phyloP scores from a whole-genome alignment of 1,284 basidiomycete species.

The Ceratobasidium sp. region DNA sequence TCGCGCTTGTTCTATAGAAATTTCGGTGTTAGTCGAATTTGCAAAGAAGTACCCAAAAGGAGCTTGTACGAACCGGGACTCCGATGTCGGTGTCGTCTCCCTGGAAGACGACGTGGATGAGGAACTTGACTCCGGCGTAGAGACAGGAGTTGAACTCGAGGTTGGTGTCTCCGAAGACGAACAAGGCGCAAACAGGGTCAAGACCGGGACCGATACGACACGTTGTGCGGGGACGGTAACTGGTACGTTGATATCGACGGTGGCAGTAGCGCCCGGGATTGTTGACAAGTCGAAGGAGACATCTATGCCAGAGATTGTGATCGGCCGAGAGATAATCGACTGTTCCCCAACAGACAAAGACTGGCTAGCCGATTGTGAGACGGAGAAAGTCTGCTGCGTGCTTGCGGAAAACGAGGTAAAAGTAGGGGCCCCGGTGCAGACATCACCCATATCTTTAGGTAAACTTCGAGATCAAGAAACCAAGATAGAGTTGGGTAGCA shows the following conservation, averaged over 20 bases:
- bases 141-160: not conserved
- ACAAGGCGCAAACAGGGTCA: conserved; percentile 38
- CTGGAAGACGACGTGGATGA: not conserved
- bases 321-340: not conserved
- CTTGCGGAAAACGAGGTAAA: conserved; percentile 33
- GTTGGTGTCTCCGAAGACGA: conserved; percentile 4
- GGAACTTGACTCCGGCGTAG: not conserved
- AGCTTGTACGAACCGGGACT: conserved; percentile 16
- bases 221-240: conserved; percentile 15
- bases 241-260: conserved; percentile 1
- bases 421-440: conserved; percentile 21
- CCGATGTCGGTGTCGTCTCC: conserved; percentile 16
- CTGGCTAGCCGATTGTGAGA: conserved; percentile 7
- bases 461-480: conserved; percentile 17
- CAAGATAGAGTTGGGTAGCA: not conserved
- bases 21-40: not conserved
- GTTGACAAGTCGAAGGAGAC: not conserved
- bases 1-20: not conserved
- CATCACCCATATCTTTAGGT: conserved; percentile 25
- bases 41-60: not conserved
- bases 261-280: conserved; percentile 19
- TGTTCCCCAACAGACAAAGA: conserved; percentile 9
- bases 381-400: conserved; percentile 26
- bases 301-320: conserved; percentile 12
- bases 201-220: conserved; percentile 23